phyloP scores from a whole-genome alignment of 768 basidiomycete species.

The Kwoniella dendrophila region DNA sequence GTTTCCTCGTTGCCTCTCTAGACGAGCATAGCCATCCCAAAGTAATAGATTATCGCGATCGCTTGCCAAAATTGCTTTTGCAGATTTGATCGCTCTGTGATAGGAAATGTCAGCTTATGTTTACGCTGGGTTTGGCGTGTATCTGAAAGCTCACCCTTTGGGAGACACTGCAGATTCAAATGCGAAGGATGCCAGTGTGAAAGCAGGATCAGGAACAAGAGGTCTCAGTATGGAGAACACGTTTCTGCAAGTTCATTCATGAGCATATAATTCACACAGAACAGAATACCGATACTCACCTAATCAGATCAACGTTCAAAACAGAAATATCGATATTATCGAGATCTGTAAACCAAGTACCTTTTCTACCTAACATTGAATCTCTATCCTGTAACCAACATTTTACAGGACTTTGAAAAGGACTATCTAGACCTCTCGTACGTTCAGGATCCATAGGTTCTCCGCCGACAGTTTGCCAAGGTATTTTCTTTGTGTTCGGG shows the following conservation, averaged over 20 bases:
- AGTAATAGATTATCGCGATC: constrained; percentile 55
- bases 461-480: constrained; percentile 50
- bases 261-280: too few relatives aligned
- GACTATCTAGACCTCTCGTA: constrained; percentile 29
- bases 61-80: constrained; percentile 53
- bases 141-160: constrained; percentile 39
- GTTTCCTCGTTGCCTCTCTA: constrained; percentile 54
- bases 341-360: constrained; percentile 44
- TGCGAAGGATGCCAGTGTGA: constrained; percentile 51
- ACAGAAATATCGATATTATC: constrained; percentile 27
- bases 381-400: constrained; percentile 42
- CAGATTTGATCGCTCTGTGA: constrained; percentile 55
- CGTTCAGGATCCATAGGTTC: constrained; percentile 55
- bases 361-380: constrained; percentile 31
- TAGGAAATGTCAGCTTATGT: not conserved
- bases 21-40: constrained; percentile 57
- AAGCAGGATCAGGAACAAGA: constrained; percentile 44
- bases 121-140: not conserved
- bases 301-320: constrained; percentile 32
- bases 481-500: not conserved
- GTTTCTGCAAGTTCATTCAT: too few relatives aligned
- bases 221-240: constrained; percentile 38
- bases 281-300: constrained; percentile 27
- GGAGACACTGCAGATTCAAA: constrained; percentile 48
- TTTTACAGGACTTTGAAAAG: constrained; percentile 48